phyloP scores from a whole-genome alignment of 225 moss, liverwort and hornwort genomes.

The Takakia lepidozioides region DNA sequence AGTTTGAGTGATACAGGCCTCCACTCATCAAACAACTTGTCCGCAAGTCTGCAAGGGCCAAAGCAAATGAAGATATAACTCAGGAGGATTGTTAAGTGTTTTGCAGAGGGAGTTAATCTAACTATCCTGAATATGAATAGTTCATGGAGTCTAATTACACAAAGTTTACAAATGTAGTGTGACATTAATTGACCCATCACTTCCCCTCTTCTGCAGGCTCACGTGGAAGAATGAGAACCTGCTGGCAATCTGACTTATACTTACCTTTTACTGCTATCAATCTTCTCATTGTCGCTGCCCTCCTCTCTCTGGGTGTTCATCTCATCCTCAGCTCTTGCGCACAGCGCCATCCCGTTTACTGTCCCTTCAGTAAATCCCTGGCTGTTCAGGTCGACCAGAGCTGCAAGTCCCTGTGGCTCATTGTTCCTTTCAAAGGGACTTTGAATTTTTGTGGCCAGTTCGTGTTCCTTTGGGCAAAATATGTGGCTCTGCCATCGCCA shows the following conservation, averaged over 20 bases:
- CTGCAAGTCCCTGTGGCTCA: neutral
- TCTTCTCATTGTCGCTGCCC: neutral
- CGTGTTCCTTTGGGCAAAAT: neutral
- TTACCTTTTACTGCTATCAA: too few species aligned
- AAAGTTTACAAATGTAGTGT: too few species aligned
- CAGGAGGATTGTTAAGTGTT: too few species aligned
- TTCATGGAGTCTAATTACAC: too few species aligned
- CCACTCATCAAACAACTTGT: slow-evolving; percentile 18
- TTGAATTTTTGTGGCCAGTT: slow-evolving; percentile 1
- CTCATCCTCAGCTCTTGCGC: neutral
- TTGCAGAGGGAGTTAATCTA: too few species aligned
- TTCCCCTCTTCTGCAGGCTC: too few species aligned
- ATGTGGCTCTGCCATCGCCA: neutral
- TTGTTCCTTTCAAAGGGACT: slow-evolving; percentile 3
- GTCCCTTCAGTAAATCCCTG: neutral
- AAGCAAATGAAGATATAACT: neutral
- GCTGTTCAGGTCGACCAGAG: neutral
- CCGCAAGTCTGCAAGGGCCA: slow-evolving; percentile 4
- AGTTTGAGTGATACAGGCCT: slow-evolving; percentile 27
- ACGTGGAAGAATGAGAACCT: too few species aligned
- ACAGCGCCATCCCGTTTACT: neutral
- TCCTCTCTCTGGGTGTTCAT: neutral
- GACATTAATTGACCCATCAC: too few species aligned
- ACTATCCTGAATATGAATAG: too few species aligned
- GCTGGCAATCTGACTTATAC: too few species aligned